Evolutionary conservation across 441 rosid species (phyloP).

Genomic region (Raphanus hybrid): DNA sequence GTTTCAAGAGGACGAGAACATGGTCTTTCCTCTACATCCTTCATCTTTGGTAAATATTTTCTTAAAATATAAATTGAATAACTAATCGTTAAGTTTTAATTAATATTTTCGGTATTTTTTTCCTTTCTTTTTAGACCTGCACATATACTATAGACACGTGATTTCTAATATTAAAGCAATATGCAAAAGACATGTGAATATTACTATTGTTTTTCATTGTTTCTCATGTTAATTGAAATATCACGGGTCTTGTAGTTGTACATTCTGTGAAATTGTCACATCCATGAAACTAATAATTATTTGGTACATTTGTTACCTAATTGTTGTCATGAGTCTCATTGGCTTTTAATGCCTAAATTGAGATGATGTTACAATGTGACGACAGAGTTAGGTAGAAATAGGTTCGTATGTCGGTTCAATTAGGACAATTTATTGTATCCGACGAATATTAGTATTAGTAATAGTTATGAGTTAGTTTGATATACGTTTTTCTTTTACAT

Average conservation of each 20-base stretch:
- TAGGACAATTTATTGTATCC: slow-evolving; percentile 1
- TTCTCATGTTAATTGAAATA: not conserved
- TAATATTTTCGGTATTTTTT: not conserved
- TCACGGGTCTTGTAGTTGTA: slow-evolving; percentile 4
- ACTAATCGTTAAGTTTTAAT: not conserved
- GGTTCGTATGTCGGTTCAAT: slow-evolving; percentile 18
- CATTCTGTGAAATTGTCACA: not conserved
- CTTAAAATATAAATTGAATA: not conserved
- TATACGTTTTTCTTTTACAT: not conserved
- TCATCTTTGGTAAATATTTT: slow-evolving; percentile 62
- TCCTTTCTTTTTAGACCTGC: not conserved
- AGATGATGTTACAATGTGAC: slow-evolving; percentile 34
- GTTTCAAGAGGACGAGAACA: slow-evolving; percentile 79
- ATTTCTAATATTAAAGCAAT: slow-evolving; percentile 23
- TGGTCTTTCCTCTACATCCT: slow-evolving; percentile 69
- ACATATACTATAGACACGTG: slow-evolving; percentile 28
- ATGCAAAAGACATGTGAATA: slow-evolving; percentile 31
- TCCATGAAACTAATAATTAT: not conserved
- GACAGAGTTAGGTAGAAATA: slow-evolving; percentile 14
- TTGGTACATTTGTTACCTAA: not conserved
- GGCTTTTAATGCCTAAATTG: slow-evolving; percentile 2
- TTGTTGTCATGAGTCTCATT: not conserved
- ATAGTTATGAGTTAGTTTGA: not conserved
- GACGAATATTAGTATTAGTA: not conserved
- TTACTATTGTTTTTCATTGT: slow-evolving; percentile 22